Percentiles rank a stretch among this genome's conserved stretches.
Conservation (phyloP, 495 filamentous ascomycete genomes). For the Talaromyces wortmannii region DNA sequence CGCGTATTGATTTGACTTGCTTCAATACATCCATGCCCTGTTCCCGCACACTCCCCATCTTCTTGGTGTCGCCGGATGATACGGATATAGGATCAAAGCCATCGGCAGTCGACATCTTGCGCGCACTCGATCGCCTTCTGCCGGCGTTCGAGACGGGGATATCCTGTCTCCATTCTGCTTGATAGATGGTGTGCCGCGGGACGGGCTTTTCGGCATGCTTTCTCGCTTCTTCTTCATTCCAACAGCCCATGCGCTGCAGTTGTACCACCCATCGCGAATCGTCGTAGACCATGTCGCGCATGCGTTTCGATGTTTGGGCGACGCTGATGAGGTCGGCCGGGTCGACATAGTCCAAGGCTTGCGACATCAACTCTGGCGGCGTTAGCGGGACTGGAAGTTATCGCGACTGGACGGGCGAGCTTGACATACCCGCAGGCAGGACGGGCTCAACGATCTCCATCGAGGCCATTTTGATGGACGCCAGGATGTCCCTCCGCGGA, state of each 20-base stretch:
- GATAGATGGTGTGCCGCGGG: slow-evolving; percentile 42
- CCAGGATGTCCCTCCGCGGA: slow-evolving; percentile 56
- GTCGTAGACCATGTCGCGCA: slow-evolving; percentile 99
- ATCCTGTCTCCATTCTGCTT: slow-evolving; percentile 36
- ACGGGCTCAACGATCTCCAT: slow-evolving; percentile 65
- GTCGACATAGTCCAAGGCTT: slow-evolving; percentile 83
- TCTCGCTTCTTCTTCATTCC: slow-evolving; percentile 86
- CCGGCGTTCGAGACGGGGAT: slow-evolving; percentile 18
- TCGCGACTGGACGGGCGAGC: not conserved
- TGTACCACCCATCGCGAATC: slow-evolving; percentile 90
- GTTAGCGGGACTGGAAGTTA: slow-evolving; percentile 9
- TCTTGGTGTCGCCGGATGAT: slow-evolving; percentile 8
- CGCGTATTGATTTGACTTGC: slow-evolving; percentile 69
- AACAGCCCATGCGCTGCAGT: slow-evolving; percentile 78
- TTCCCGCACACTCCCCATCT: slow-evolving; percentile 5
- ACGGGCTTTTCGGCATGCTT: slow-evolving; percentile 67
- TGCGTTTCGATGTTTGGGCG: slow-evolving; percentile 79
- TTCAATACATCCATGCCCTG: slow-evolving; percentile 55
- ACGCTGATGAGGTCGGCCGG: slow-evolving; percentile 76
- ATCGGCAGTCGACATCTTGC: slow-evolving; percentile 38
- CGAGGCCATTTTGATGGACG: slow-evolving; percentile 65
- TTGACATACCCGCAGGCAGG: slow-evolving; percentile 65
- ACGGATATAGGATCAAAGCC: slow-evolving; percentile 48
- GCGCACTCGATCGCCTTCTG: slow-evolving; percentile 34
- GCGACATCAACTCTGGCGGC: slow-evolving; percentile 71